These are phyloP conservation scores for Paxillus involutus DNA, from an alignment of 768 basidiomycete species.

Conservation along the genomic window DNA sequence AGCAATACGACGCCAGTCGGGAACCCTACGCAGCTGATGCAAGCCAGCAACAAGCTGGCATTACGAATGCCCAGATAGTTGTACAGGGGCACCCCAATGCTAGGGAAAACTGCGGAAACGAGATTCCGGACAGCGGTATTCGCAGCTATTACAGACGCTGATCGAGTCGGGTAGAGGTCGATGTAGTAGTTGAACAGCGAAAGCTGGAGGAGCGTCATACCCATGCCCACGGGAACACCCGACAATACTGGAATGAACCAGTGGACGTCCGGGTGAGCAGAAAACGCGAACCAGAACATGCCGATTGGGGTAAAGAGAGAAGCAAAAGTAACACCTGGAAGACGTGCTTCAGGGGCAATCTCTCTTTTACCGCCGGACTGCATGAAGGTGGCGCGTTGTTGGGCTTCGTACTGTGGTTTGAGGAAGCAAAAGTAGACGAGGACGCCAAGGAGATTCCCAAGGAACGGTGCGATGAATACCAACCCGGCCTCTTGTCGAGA, in stretches of 20 bases:
- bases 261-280: slow-evolving; percentile 20
- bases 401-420: slow-evolving; percentile 24
- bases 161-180: slow-evolving; percentile 24
- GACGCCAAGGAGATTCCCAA: slow-evolving; percentile 25
- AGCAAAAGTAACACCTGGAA: slow-evolving; percentile 19
- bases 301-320: slow-evolving; percentile 21
- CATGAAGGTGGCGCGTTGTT: slow-evolving; percentile 8
- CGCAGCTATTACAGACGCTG: slow-evolving; percentile 24
- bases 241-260: slow-evolving; percentile 22
- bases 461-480: slow-evolving; percentile 22
- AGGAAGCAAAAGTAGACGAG: slow-evolving; percentile 19
- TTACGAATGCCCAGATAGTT: slow-evolving; percentile 13
- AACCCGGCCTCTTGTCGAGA: slow-evolving; percentile 20
- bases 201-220: slow-evolving; percentile 27
- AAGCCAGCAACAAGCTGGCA: slow-evolving; percentile 20
- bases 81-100: slow-evolving; percentile 19
- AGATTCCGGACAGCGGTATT: slow-evolving; percentile 22
- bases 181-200: slow-evolving; percentile 26
- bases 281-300: slow-evolving; percentile 28
- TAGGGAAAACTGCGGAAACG: slow-evolving; percentile 17
- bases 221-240: slow-evolving; percentile 25
- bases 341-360: slow-evolving; percentile 19
- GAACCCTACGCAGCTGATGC: slow-evolving; percentile 23
- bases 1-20: slow-evolving; percentile 19
- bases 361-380: slow-evolving; percentile 17